Evolutionary conservation across 2,329 filamentous ascomycete species (phyloP).

Genomic region (Tothia fuscella): DNA sequence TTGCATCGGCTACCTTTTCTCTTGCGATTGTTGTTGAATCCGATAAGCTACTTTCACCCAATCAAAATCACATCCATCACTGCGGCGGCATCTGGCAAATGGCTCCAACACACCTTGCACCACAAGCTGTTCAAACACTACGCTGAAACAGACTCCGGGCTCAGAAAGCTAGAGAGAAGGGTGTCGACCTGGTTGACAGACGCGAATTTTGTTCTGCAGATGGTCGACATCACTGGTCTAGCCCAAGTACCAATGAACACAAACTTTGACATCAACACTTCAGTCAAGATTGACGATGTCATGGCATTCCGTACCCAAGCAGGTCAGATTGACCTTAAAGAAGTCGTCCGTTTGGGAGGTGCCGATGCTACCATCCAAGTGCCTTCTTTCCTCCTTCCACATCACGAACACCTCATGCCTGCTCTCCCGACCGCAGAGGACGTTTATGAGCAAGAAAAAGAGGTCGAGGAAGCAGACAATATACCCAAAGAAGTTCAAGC

Average conservation of each 20-base stretch:
- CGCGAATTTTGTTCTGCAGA: slow-evolving; percentile 40
- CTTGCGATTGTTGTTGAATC: slow-evolving; percentile 35
- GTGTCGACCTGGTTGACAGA: slow-evolving; percentile 39
- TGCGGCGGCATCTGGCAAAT: slow-evolving; percentile 38
- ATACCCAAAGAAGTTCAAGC: slow-evolving; percentile 31
- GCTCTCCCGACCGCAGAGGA: slow-evolving; percentile 24
- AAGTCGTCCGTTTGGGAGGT: slow-evolving; percentile 39
- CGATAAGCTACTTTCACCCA: slow-evolving; percentile 41
- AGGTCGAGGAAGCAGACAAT: slow-evolving; percentile 31
- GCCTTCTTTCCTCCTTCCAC: slow-evolving; percentile 39
- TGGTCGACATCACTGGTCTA: slow-evolving; percentile 32
- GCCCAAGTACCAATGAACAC: slow-evolving; percentile 38
- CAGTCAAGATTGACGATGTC: slow-evolving; percentile 35
- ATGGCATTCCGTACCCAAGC: slow-evolving; percentile 38
- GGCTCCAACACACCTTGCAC: slow-evolving; percentile 35
- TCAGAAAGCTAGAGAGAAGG: slow-evolving; percentile 33
- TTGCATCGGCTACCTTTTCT: slow-evolving; percentile 40
- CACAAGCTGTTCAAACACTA: slow-evolving; percentile 40
- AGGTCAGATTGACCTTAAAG: slow-evolving; percentile 30
- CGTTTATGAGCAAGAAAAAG: slow-evolving; percentile 22
- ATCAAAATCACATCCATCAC: slow-evolving; percentile 39
- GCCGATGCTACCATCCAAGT: slow-evolving; percentile 38
- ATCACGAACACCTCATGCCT: slow-evolving; percentile 43
- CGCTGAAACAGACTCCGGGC: slow-evolving; percentile 30
- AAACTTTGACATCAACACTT: slow-evolving; percentile 35